A percentile compares a stretch with the other conserved stretches of the same genome.
Evolutionary conservation across 2,329 filamentous ascomycete genomes (phyloP).

Genomic region (Gnomoniopsis smithogilvyi): DNA sequence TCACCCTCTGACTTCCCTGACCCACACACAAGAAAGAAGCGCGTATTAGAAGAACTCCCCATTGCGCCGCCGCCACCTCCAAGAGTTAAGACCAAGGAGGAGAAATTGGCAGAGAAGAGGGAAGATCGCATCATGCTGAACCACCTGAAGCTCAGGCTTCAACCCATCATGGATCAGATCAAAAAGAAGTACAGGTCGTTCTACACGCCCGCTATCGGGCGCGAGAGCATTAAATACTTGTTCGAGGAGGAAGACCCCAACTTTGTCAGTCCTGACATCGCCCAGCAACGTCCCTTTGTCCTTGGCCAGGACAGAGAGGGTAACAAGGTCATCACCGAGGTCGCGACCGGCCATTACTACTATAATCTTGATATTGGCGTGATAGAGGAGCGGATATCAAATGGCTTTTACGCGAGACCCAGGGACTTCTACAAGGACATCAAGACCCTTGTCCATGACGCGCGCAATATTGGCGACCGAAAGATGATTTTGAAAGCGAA

Average conservation of each 20-base stretch:
- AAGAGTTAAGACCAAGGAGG: conserved; percentile 68
- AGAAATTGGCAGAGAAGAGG: conserved; percentile 76
- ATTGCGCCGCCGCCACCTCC: conserved; percentile 71
- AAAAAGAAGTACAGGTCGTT: conserved; percentile 89
- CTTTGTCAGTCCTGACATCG: conserved; percentile 58
- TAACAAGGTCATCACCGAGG: conserved; percentile 71
- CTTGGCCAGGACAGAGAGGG: conserved; percentile 77
- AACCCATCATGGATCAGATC: conserved; percentile 97
- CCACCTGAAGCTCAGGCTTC: conserved; percentile 80
- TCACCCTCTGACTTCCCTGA: conserved; percentile 85
- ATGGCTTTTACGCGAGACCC: conserved; percentile 91
- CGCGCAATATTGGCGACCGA: conserved; percentile 76
- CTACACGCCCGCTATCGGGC: conserved; percentile 73
- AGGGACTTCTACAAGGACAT: conserved; percentile 89
- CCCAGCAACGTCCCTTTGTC: conserved; percentile 70
- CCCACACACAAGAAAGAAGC: conserved; percentile 79
- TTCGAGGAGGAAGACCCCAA: conserved; percentile 79
- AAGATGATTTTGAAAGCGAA: conserved; percentile 83
- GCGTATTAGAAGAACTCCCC: conserved; percentile 73
- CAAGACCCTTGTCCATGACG: conserved; percentile 78
- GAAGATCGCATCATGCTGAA: conserved; percentile 83
- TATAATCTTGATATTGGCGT: conserved; percentile 93
- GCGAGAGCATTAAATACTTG: conserved; percentile 72
- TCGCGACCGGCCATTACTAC: conserved; percentile 76
- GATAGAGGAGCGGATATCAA: conserved; percentile 94